Conservation (phyloP, 208 protist genomes). For the Wallacemonas sp. region DNA sequence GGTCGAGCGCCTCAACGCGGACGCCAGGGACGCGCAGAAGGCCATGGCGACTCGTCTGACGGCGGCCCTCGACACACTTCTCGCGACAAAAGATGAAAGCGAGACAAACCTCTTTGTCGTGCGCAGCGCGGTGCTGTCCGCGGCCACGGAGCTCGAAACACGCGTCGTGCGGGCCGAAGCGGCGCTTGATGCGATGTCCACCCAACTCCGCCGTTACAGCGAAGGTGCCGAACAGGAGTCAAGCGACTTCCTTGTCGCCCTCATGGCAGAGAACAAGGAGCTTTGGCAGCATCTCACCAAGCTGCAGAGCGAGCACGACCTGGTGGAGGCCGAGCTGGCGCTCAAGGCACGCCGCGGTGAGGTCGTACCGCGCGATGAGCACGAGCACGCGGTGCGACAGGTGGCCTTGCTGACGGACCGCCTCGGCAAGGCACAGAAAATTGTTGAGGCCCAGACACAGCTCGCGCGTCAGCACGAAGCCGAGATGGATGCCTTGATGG, state of each 20-base stretch:
- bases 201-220: constrained; percentile 35
- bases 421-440: constrained; percentile 53
- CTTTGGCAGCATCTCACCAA: constrained; percentile 62
- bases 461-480: constrained; percentile 51
- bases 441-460: constrained; percentile 49
- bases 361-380: constrained; percentile 45
- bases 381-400: constrained; percentile 62
- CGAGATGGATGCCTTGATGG: constrained; percentile 46
- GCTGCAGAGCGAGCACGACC: constrained; percentile 55
- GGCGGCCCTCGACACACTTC: constrained; percentile 36
- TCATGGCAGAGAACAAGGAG: constrained; percentile 76
- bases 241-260: constrained; percentile 39
- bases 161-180: constrained; percentile 49
- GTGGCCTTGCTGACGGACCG: constrained; percentile 49
- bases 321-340: constrained; percentile 34
- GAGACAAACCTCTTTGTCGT: constrained; percentile 64
- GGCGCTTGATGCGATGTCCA: constrained; percentile 30
- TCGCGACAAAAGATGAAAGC: constrained; percentile 40
- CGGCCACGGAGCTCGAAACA: constrained; percentile 57
- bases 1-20: constrained; percentile 38
- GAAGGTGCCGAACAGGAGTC: constrained; percentile 42
- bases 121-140: constrained; percentile 66
- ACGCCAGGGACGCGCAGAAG: constrained; percentile 38
- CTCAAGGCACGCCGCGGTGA: constrained; percentile 30
- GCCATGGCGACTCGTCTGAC: constrained; percentile 29